Evolutionary conservation across 805 yeast genomes (phyloP), one percentile per base, ranked within the genome.

Genomic region (Ogataea degrootiae): DNA sequence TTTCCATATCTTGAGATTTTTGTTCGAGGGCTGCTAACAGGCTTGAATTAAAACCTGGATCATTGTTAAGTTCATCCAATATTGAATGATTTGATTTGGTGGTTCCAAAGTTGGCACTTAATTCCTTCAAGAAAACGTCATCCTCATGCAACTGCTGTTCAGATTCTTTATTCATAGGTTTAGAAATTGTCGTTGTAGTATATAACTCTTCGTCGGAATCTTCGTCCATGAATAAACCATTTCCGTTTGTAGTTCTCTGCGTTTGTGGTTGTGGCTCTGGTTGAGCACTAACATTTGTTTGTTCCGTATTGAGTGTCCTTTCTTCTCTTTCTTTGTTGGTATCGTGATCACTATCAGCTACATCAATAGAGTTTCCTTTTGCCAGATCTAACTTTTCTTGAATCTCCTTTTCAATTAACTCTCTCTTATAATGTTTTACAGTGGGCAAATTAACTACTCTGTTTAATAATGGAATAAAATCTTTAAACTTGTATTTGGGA

Each of bases 401-500:
- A 41, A 65, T 61, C 41, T 78, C 83, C 19, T 67, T 66, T 26
- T 67, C 60, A 14, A 75, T 62, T 47, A 65, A 58, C 14, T 59
- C 62, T 38, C 70, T 62, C 56, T 82, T 67, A 51, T 74, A 67
- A 2, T 64, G 69, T 48, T 71, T 72, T 31, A 80, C 63, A 14
- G 63, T 66, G 16, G 69, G 63, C 5, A 60, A 62, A 51, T 63
- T 65, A 14, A 86, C 83, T 38, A 80, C 72, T 15, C 72, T 66
- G 37, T 75, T 70, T 42, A 82, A 65, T 54, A 84, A 65, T 22
- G 73, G 70, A 1, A 85, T 66, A 57, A 90, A 82, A 62, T 87
- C 95, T 41, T 71, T 70, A 54, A 90, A 87, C 52, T 79, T 82
- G 15, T 94, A 88, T 67, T 85, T 86, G 5, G 97, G 96, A 59